These are phyloP conservation scores for Fusarium marasasianum DNA, from an alignment of 2,329 filamentous ascomycete species.

Conservation along the genomic window DNA sequence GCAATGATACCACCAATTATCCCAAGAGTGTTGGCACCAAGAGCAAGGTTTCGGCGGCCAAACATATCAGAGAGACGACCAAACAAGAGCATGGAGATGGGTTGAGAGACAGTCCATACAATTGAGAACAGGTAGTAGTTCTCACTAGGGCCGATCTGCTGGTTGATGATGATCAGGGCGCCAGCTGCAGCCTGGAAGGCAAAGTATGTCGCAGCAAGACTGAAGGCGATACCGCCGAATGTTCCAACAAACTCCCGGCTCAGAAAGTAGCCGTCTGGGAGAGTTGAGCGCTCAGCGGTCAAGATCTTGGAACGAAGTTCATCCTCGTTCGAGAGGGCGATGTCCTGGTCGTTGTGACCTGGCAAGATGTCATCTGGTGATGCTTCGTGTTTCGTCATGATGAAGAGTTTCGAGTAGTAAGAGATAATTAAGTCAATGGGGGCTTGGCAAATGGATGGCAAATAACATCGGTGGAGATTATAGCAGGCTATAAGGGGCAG, in stretches of 20 bases:
- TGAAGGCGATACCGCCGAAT: neutral
- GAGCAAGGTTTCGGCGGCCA: neutral
- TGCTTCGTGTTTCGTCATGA: neutral
- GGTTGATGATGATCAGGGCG: neutral
- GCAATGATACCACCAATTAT: neutral
- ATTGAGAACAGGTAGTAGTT: neutral
- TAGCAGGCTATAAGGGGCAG: neutral
- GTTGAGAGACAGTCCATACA: neutral
- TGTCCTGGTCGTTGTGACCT: neutral
- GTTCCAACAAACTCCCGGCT: neutral
- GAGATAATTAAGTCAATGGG: neutral
- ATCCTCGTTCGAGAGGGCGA: neutral
- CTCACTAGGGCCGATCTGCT: neutral
- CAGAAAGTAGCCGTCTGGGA: neutral
- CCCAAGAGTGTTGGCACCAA: neutral
- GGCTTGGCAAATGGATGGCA: neutral
- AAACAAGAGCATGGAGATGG: neutral
- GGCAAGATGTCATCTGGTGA: neutral
- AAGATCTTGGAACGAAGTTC: neutral
- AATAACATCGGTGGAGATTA: neutral
- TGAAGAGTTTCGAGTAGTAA: accelerated
- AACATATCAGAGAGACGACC: neutral
- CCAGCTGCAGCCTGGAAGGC: neutral
- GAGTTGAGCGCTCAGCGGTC: neutral
- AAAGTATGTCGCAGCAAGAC: neutral